Percentiles rank a stretch among this genome's conserved stretches.
These are phyloP conservation scores for Colletotrichum orchidophilum DNA, from an alignment of 2,329 filamentous ascomycete species.

Conservation along the genomic window DNA sequence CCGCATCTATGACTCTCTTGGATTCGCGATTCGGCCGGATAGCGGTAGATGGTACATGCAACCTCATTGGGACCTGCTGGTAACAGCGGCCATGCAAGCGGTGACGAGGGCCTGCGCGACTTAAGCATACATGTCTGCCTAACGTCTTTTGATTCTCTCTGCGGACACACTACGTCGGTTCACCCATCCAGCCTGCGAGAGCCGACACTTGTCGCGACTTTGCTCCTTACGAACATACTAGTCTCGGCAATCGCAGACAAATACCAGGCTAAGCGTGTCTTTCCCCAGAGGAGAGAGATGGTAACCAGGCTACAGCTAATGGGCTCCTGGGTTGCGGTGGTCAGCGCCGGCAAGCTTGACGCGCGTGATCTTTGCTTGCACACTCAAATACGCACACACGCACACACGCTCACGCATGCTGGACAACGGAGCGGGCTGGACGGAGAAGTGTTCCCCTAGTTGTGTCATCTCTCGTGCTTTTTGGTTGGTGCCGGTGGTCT, in stretches of 20 bases:
- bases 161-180: background rate
- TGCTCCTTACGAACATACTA: background rate
- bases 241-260: slow-evolving; percentile 11
- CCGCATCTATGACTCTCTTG: background rate
- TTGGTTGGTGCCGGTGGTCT: background rate
- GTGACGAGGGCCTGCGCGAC: background rate
- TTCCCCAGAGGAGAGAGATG: background rate
- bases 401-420: background rate
- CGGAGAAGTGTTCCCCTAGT: background rate
- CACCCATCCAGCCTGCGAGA: background rate
- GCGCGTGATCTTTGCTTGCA: background rate
- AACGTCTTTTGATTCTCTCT: background rate
- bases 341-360: background rate
- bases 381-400: background rate
- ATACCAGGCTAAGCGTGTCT: background rate
- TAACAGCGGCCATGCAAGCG: background rate
- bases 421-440: background rate
- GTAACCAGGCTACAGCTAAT: background rate
- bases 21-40: background rate
- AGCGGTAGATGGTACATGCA: background rate
- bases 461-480: background rate
- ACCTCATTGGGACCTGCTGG: background rate
- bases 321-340: background rate
- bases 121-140: background rate
- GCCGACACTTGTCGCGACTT: background rate